phyloP scores from a whole-genome alignment of 345 rosid species.

The Draba incana region DNA sequence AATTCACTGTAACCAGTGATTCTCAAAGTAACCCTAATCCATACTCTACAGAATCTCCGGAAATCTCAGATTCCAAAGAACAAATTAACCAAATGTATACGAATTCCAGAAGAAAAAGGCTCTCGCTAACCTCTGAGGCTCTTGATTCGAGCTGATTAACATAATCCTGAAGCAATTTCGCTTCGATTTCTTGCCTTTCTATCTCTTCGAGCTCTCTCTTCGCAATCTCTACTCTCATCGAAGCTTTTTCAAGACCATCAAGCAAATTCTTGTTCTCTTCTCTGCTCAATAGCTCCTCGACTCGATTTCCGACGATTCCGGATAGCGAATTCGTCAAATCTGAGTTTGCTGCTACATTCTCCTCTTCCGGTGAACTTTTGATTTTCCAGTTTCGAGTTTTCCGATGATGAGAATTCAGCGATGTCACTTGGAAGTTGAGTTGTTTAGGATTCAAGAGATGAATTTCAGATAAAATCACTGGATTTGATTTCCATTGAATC shows the following conservation, averaged over 20 bases:
- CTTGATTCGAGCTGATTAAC: slow-evolving; percentile 60
- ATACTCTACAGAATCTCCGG: not conserved
- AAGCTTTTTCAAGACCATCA: slow-evolving; percentile 76
- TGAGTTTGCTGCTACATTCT: slow-evolving; percentile 18
- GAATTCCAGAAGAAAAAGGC: too few relatives aligned
- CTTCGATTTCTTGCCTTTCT: slow-evolving; percentile 70
- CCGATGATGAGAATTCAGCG: slow-evolving; percentile 7
- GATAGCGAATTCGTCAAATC: slow-evolving; percentile 63
- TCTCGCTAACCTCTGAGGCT: slow-evolving; percentile 61
- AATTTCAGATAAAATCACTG: slow-evolving; percentile 5
- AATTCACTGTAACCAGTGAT: not conserved
- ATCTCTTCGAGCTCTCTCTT: slow-evolving; percentile 72
- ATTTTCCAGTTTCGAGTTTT: slow-evolving; percentile 43
- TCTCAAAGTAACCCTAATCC: not conserved
- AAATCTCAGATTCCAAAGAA: slow-evolving; percentile 1
- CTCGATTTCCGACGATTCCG: slow-evolving; percentile 63
- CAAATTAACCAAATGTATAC: not conserved
- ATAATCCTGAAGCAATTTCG: slow-evolving; percentile 53
- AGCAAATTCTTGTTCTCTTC: slow-evolving; percentile 77
- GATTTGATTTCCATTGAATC: slow-evolving; percentile 35
- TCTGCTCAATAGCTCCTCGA: slow-evolving; percentile 67
- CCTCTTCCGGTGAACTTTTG: slow-evolving; percentile 42
- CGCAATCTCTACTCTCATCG: slow-evolving; percentile 75
- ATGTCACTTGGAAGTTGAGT: not conserved
- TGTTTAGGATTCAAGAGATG: not conserved